Evolutionary conservation across 306 rosid species (phyloP).

Genomic region (Vicia faba): DNA sequence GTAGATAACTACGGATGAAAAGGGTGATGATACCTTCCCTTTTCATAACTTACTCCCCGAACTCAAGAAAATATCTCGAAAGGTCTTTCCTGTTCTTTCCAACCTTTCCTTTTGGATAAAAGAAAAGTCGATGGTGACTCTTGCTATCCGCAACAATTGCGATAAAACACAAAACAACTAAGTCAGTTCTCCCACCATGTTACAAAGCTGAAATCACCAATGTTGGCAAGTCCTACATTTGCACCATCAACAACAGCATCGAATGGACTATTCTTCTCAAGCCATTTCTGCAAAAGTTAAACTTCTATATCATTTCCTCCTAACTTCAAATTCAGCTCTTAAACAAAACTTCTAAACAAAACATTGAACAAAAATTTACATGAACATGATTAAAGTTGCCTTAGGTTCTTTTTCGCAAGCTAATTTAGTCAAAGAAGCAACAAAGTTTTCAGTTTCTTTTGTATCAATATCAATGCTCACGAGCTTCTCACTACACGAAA

Average conservation of each 20-base stretch:
- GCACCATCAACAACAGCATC: slow-evolving; percentile 97
- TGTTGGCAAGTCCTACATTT: slow-evolving; percentile 62
- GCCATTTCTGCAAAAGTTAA: slow-evolving; percentile 81
- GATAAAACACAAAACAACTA: too few relatives aligned
- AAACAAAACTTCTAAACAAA: too few relatives aligned
- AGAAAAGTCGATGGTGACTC: too few relatives aligned
- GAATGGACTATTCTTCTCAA: slow-evolving; percentile 72
- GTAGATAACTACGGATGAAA: too few relatives aligned
- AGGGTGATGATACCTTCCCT: too few relatives aligned
- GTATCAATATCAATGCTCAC: slow-evolving; percentile 92
- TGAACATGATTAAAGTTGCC: slow-evolving; percentile 64
- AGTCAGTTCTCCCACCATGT: too few relatives aligned
- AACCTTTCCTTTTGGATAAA: too few relatives aligned
- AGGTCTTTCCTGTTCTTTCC: too few relatives aligned
- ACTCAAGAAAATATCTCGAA: too few relatives aligned
- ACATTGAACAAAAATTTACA: slow-evolving; percentile 49
- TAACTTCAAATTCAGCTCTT: neutral
- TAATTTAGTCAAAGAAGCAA: slow-evolving; percentile 63
- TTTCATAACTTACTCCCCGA: too few relatives aligned
- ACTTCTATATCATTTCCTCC: slow-evolving; percentile 52
- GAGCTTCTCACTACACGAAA: slow-evolving; percentile 63
- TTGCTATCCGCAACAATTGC: too few relatives aligned
- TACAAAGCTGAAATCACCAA: slow-evolving; percentile 59
- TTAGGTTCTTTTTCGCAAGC: slow-evolving; percentile 63
- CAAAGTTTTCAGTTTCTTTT: slow-evolving; percentile 73